A percentile compares a stretch with the other conserved stretches of the same genome.
Conservation (phyloP, 2,329 filamentous ascomycete genomes). For the Trichophyton mentagrophytes region DNA sequence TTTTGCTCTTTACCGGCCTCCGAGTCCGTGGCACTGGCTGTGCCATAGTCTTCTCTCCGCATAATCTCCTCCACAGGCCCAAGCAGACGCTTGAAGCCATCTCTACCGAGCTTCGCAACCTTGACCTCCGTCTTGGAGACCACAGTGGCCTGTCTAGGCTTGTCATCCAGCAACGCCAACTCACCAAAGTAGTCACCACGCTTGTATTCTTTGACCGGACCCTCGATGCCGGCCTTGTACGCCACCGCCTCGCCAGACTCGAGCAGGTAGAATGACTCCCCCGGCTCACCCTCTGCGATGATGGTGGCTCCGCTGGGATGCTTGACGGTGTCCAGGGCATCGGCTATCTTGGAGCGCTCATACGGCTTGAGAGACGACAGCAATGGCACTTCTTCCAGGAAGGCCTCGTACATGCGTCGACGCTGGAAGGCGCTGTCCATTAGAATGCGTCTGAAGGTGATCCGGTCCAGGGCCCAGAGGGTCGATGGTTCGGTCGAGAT, state of each 20-base stretch:
- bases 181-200: slow-evolving; percentile 98
- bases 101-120: slow-evolving; percentile 82
- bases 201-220: slow-evolving; percentile 64
- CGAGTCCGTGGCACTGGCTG: not conserved
- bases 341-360: slow-evolving; percentile 93
- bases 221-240: slow-evolving; percentile 59
- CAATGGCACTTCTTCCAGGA: slow-evolving; percentile 85
- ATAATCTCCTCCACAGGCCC: slow-evolving; percentile 92
- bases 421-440: slow-evolving; percentile 98
- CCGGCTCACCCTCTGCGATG: slow-evolving; percentile 82
- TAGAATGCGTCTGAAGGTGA: slow-evolving; percentile 93
- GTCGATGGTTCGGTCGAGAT: slow-evolving; percentile 71
- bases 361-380: slow-evolving; percentile 74
- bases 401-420: slow-evolving; percentile 91
- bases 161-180: slow-evolving; percentile 82
- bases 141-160: slow-evolving; percentile 80
- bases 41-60: slow-evolving; percentile 48
- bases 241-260: slow-evolving; percentile 80
- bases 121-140: slow-evolving; percentile 77
- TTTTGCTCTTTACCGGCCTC: not conserved
- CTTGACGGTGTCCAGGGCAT: slow-evolving; percentile 84
- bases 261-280: slow-evolving; percentile 81
- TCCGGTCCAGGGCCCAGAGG: slow-evolving; percentile 85
- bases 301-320: slow-evolving; percentile 68
- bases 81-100: slow-evolving; percentile 83